Base-by-base conservation (phyloP, 495 filamentous ascomycete species). In the Annulohypoxylon bovei region DNA sequence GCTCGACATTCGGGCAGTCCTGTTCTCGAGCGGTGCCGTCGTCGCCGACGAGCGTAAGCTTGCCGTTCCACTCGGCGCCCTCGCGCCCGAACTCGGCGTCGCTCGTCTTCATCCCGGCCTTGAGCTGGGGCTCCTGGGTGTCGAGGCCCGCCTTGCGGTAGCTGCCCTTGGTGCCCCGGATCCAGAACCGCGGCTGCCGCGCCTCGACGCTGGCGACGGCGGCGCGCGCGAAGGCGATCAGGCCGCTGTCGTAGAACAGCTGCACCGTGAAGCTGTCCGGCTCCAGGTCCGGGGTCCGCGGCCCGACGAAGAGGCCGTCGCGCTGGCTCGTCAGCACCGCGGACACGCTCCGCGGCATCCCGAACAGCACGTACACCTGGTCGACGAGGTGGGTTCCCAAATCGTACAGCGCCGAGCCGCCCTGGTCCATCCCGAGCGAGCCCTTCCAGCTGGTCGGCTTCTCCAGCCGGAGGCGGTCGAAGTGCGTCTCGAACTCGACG, bases 361-460 rank as follows among this genome's bases (percentile, higher is more conserved):
- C 94, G 74, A 97, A 92, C n/a, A 92, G 79, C 14, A 88, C 82
- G 75, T 92, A 89, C 0, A 86, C 89, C 78, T 97, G 94, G 78
- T 96, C 93, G 20, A 97, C 81, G 33, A 95, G 82, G 76, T 98
- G 94, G 4, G 90, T 88, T 55, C 94, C 94, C 7, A 98, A 83
- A 77, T 97, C 94, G 74, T 91, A 95, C 32, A 96, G 81, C 22
- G 87, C 88, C 18, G 92, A 91, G 9, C 91, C 89, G 30, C 89
- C 93, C 27, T 90, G 84, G 12, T 75, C 69, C 56, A 90, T 84
- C 7, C 82, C 76, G 62, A 91, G 85, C 18, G 66, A 65, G 42
- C 84, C 86, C 80, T 94, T 95, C 93, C 93, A 96, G 52, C 81
- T 86, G 6, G 82, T 81, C 0, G 87, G 79, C 30, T 82, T 81